Evolutionary conservation across 345 rosid species (phyloP), one percentile per base, ranked within the genome.

Genomic region (Citrus mangshanensis): DNA sequence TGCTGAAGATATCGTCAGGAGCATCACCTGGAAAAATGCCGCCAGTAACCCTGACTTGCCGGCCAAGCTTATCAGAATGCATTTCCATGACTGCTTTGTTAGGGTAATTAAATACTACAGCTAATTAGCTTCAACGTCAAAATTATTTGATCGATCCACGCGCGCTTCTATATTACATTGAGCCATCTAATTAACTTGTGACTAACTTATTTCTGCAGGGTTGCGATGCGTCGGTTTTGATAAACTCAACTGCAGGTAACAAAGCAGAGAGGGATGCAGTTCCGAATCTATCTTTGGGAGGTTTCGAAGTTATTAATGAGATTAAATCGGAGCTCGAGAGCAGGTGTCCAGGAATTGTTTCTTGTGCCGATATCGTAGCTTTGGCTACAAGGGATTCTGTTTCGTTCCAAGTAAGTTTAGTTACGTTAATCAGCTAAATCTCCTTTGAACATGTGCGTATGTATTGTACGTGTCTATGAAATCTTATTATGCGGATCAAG

Each of bases 1-100:
- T 6, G 91, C 86, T 0, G 93, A 90, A 74, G 77, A 74, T 1
- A 80, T 82, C 4, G 84, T 91, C 66, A 79, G 30, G 82, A 67
- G 51, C 4, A 65, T 87, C 56, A 87, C 88, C 19, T 60, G 86
- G 81, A 82, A 46, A 28, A 82, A 75, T 7, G 89, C 86, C 40
- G 24, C 88, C 3, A 56, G 0, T 46, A 82, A 84, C 8, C 78
- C 85, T 32, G 21, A 71, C 1, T 13, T 81, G 76, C 86, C 92
- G 6, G 91, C 94, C 21, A 88, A 87, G 83, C 77, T 88, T 63
- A 89, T 92, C 24, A 81, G 95, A 74, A 84, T 88, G 92, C 89
- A 87, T 74, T 85, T 91, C 80, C 97, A 88, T 42, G 97, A 85
- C 70, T 90, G 94, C 78, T 88, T 91, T 42, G 89, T 91, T 24